Evolutionary conservation across 768 basidiomycete genomes (phyloP).

Genomic region (Tricholoma flavovirens): DNA sequence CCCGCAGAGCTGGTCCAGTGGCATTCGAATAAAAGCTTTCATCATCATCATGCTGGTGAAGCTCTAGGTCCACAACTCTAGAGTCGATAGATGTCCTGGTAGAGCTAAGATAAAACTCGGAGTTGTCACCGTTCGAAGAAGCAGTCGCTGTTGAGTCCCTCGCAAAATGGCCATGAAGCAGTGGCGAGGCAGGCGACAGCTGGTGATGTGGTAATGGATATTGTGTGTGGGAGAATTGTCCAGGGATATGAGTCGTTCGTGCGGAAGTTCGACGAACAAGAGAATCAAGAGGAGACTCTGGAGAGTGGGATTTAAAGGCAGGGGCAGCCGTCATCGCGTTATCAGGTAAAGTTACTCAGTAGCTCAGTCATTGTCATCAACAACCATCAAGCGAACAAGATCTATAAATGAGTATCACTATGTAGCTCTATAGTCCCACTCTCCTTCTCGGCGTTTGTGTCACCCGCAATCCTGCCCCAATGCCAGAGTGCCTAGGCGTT

Average conservation of each 20-base stretch:
- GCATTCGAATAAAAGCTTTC: constrained; percentile 38
- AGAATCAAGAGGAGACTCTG: constrained; percentile 52
- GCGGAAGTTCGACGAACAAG: constrained; percentile 52
- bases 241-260: constrained; percentile 24
- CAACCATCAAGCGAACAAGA: background rate
- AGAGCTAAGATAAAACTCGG: constrained; percentile 29
- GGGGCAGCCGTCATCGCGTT: constrained; percentile 9
- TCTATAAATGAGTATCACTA: background rate
- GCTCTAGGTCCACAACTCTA: constrained; percentile 26
- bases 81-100: constrained; percentile 18
- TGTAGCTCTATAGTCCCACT: constrained; percentile 51
- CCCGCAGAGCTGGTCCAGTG: constrained; percentile 27
- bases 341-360: too few relatives aligned
- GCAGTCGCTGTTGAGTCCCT: constrained; percentile 37
- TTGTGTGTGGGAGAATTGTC: constrained; percentile 6
- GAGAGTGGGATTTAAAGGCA: constrained; percentile 33
- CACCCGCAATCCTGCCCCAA: constrained; percentile 57
- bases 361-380: background rate
- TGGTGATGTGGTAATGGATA: constrained; percentile 7
- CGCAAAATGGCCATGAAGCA: constrained; percentile 44
- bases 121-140: constrained; percentile 31
- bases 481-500: constrained; percentile 68
- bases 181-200: constrained; percentile 30
- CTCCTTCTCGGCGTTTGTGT: constrained; percentile 72
- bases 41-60: constrained; percentile 32